phyloP scores from a whole-genome alignment of 1,139 yeast species.

The Scheffersomyces stambukii region DNA sequence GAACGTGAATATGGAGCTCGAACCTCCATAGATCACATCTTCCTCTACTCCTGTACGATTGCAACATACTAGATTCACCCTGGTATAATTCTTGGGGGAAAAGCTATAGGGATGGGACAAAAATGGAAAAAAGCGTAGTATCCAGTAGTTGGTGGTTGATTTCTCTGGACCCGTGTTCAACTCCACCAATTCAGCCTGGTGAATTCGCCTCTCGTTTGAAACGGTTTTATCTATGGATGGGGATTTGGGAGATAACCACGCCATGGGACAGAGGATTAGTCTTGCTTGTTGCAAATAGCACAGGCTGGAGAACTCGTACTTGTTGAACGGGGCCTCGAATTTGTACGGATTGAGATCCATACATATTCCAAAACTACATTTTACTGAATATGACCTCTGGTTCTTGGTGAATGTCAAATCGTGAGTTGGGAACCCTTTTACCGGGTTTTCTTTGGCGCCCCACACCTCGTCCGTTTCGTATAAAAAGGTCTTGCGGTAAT shows the following conservation, averaged over 20 bases:
- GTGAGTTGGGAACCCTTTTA: conserved; percentile 41
- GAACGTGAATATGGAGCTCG: conserved; percentile 55
- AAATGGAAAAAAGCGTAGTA: conserved; percentile 65
- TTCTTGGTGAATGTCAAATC: conserved; percentile 23
- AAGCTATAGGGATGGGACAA: conserved; percentile 38
- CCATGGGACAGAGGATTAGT: conserved; percentile 75
- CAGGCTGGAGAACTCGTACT: conserved; percentile 64
- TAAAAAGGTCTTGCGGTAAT: conserved; percentile 74
- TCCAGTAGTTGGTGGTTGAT: conserved; percentile 56
- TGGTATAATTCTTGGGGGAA: conserved; percentile 19
- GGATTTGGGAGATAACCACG: conserved; percentile 69
- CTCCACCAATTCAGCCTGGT: conserved; percentile 3
- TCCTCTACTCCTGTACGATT: conserved; percentile 77
- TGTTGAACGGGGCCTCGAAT: conserved; percentile 73
- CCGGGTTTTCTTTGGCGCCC: conserved; percentile 75
- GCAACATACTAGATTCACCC: conserved; percentile 46
- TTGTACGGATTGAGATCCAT: conserved; percentile 91
- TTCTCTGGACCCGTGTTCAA: conserved; percentile 14
- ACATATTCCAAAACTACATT: conserved; percentile 76
- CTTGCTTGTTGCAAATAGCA: conserved; percentile 47
- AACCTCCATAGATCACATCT: conserved; percentile 68
- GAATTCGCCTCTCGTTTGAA: conserved; percentile 1
- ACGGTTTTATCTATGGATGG: conserved; percentile 29
- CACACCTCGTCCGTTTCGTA: conserved; percentile 78
- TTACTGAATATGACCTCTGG: conserved; percentile 14